Evolutionary conservation across 2,329 filamentous ascomycete genomes (phyloP), one percentile per base, ranked within the genome.

Genomic region (Scleromitrula shiraiana): DNA sequence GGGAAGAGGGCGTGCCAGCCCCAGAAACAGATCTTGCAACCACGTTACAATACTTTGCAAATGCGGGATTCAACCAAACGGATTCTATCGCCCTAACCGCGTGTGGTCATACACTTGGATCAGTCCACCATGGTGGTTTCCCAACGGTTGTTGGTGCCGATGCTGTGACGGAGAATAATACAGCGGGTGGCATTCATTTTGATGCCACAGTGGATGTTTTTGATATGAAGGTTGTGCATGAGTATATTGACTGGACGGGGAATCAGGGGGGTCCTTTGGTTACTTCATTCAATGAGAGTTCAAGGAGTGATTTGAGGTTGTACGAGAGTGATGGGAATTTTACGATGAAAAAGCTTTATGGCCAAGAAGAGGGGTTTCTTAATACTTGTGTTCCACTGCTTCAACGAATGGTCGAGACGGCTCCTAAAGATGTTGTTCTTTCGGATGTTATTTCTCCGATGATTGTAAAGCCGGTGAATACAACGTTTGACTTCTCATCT

Each of bases 351-450:
- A 62, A 67, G 2, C 59, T 82, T 64, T 59, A 67, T 4, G 66
- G 72, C 36, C 57, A 68, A 0, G 58, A 68, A 0, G 54, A 64
- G 0, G 62, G 59, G 7, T 81, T 78, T 63, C 60, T 64, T 19
- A 65, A 59, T 26, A 65, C 67, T 17, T 82, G 78, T 60, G 65
- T 68, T 51, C 65, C 58, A 7, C 66, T 81, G 4, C 64, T 82
- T 26, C 72, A 76, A 58, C 74, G 74, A 56, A 75, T 82, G 77
- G 74, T 81, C 50, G 74, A 82, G 9, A 70, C 73, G 2, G 77
- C 81, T 0, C 78, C 78, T 2, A 59, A 62, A 2, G 66, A 66
- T 2, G 73, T 78, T 7, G 64, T 64, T 0, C 68, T 82, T 3
- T 71, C 72, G 0, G 71, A 73, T 26, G 68, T 72, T 1, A 70